These are phyloP conservation scores for Lagerstroemia speciosa DNA, from an alignment of 345 rosid genomes.

Conservation along the genomic window DNA sequence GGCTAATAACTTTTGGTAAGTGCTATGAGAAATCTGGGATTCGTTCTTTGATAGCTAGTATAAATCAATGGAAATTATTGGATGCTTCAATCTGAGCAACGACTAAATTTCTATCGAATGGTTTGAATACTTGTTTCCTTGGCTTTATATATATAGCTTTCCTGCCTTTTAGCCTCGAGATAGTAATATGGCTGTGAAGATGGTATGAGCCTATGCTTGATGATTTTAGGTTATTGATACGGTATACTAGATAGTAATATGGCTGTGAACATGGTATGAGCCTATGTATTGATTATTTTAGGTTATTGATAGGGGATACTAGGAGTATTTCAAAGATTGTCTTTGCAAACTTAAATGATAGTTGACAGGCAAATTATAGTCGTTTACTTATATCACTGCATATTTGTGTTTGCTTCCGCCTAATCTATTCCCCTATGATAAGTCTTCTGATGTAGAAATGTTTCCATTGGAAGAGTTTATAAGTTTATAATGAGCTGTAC, in stretches of 20 bases:
- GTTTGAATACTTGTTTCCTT: neutral
- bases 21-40: neutral
- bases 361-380: neutral
- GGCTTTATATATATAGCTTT: neutral
- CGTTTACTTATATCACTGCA: too few species aligned
- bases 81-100: neutral
- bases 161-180: neutral
- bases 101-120: neutral
- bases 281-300: too few species aligned
- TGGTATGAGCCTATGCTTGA: too few species aligned
- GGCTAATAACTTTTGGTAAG: neutral
- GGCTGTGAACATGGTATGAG: neutral
- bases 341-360: neutral
- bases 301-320: neutral
- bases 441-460: neutral
- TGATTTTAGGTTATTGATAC: neutral
- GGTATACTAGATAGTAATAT: neutral
- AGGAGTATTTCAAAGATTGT: neutral
- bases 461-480: too few species aligned
- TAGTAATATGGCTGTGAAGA: neutral
- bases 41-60: neutral
- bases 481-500: neutral
- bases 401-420: too few species aligned
- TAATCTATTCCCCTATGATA: neutral
- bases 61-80: neutral